Percentiles rank a stretch among this genome's conserved stretches.
phyloP scores from a whole-genome alignment of 2,329 filamentous ascomycete genomes.

The Phyllosticta paracitricarpa region DNA sequence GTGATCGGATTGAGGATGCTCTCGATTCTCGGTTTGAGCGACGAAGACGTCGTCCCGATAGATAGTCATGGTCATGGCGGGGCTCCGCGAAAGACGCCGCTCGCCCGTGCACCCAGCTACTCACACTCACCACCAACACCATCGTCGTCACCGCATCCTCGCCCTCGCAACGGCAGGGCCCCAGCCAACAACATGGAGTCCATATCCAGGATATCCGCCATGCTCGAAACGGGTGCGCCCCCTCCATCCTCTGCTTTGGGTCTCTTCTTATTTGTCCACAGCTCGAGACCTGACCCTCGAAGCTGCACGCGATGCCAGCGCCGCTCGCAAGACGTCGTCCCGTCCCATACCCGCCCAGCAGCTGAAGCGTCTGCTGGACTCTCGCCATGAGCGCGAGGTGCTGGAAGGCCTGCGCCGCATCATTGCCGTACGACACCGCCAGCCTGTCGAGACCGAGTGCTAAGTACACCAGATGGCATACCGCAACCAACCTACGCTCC shows the following conservation, averaged over 20 bases:
- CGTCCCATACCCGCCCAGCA: conserved; percentile 66
- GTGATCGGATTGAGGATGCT: background rate
- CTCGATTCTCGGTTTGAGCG: background rate
- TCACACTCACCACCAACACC: background rate
- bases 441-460: conserved; percentile 11
- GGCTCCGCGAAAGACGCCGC: conserved; percentile 2
- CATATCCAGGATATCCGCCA: conserved; percentile 81
- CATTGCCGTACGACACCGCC: conserved; percentile 55
- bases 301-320: conserved; percentile 79
- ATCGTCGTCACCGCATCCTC: background rate
- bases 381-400: conserved; percentile 83
- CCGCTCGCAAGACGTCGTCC: conserved; percentile 43
- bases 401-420: conserved; percentile 84
- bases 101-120: background rate
- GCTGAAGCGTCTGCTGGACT: conserved; percentile 91
- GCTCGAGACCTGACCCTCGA: conserved; percentile 96
- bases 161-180: background rate
- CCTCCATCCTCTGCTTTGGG: background rate
- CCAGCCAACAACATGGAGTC: conserved; percentile 64
- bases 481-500: conserved; percentile 72
- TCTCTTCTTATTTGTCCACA: conserved; percentile 31
- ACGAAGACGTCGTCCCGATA: background rate
- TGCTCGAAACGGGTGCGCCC: conserved; percentile 81
- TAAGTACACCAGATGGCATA: conserved; percentile 75
- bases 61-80: conserved; percentile 1